phyloP scores from a whole-genome alignment of 306 rosid genomes.

The Pyrus betulifolia region DNA sequence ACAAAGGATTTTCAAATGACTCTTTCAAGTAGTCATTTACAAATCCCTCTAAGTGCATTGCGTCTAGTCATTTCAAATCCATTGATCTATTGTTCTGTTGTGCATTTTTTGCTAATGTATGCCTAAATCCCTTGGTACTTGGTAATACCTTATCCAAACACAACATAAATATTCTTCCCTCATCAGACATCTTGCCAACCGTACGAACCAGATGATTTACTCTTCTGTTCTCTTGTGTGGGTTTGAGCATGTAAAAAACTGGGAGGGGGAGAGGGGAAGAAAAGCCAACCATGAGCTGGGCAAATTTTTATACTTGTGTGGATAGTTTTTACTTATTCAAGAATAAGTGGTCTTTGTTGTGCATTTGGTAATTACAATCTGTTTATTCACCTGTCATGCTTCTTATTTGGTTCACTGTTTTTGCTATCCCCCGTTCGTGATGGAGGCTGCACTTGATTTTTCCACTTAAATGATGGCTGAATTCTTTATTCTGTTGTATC shows the following conservation, averaged over 20 bases:
- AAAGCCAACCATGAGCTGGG: neutral
- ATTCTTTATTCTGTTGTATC: conserved; percentile 14
- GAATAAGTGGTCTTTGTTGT: neutral
- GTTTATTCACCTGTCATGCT: neutral
- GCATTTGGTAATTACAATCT: neutral
- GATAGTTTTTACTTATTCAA: too few relatives aligned
- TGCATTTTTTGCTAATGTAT: too few relatives aligned
- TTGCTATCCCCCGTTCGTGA: neutral
- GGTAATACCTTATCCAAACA: too few relatives aligned
- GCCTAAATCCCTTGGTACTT: too few relatives aligned
- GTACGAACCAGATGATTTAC: too few relatives aligned
- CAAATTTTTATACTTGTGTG: neutral
- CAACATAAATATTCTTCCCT: neutral
- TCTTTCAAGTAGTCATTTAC: too few relatives aligned
- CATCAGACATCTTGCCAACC: neutral
- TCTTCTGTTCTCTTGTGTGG: too few relatives aligned
- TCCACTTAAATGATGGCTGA: conserved; percentile 2
- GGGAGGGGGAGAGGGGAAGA: neutral
- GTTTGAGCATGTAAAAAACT: too few relatives aligned
- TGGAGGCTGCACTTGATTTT: neutral
- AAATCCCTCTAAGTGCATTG: too few relatives aligned
- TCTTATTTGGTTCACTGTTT: neutral
- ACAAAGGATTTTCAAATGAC: too few relatives aligned
- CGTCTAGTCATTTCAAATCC: too few relatives aligned
- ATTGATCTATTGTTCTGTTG: too few relatives aligned